Base-by-base conservation (phyloP, 2,329 filamentous ascomycete species). In the Alternaria arborescens region DNA sequence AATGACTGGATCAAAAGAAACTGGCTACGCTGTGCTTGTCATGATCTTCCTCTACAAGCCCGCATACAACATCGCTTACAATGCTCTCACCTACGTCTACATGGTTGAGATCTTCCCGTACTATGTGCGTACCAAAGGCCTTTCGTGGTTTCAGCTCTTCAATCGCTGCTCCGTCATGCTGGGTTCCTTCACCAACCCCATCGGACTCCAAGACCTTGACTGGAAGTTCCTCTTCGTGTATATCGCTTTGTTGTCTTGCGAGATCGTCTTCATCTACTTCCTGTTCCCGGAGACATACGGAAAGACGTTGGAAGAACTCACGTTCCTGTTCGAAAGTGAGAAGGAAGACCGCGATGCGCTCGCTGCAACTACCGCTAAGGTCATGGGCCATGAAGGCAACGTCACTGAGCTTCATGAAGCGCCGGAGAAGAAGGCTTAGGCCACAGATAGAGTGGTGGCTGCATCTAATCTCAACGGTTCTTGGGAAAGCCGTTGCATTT, bases 221-320 rank as follows among this genome's bases (percentile, higher is more conserved):
- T 89, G 87, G 85, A 84, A 89, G 74, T 87, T 90, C 54, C 87
- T 88, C 79, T 78, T 89, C 50, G 87, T 89, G 71, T 90, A 87
- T 22, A 80, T 83, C 0, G 73, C 66, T 24, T 76, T 74, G 69
- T 64, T 78, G 2, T 68, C 56, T 41, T 74, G 73, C 24, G 75
- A 78, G 47, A 65, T 77, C 22, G 65, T 77, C 1, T 75, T 78
- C 61, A 77, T 77, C 58, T 77, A 74, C 63, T 73, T 78, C 55
- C 43, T 77, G 42, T 77, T 76, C 60, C 75, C 74, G 0, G 75
- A 77, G 53, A 77, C 74, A 5, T 72, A 67, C 51, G 75, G 74
- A 10, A 74, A 73, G 54, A 77, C 74, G 8, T 46, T 78, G 1
- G 75, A 77, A 43, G 75, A 78, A 47, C 52, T 78, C 26, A 71